Percentiles rank a stretch among this genome's conserved stretches.
These are phyloP conservation scores for Lepiota brunneoincarnata DNA, from an alignment of 768 basidiomycete species.

Conservation along the genomic window DNA sequence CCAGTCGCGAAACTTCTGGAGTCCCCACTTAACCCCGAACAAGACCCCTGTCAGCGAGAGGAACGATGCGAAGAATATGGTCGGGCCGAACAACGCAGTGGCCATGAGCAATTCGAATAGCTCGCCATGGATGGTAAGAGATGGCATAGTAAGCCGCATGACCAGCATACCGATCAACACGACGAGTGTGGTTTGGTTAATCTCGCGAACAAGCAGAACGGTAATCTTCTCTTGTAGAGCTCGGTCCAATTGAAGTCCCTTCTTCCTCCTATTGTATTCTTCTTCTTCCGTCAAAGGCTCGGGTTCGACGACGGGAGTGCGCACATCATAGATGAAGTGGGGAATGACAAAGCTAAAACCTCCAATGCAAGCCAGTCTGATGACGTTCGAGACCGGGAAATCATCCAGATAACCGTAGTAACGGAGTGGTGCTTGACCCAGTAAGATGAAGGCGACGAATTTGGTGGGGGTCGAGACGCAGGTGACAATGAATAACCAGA, in stretches of 20 bases:
- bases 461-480: constrained; percentile 1
- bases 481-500: not conserved
- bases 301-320: not conserved
- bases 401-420: not conserved
- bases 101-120: constrained; percentile 7
- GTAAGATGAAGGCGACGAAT: not conserved
- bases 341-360: constrained; percentile 1
- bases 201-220: constrained; percentile 6
- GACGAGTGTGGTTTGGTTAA: constrained; percentile 4
- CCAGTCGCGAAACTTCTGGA: not conserved
- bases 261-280: not conserved
- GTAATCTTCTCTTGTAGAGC: constrained; percentile 6
- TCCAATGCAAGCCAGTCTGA: constrained; percentile 4
- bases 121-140: constrained; percentile 1
- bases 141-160: not conserved
- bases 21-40: constrained; percentile 3
- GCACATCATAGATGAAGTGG: not conserved
- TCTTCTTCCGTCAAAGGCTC: not conserved
- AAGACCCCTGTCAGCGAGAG: not conserved
- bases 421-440: constrained; percentile 5
- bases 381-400: not conserved
- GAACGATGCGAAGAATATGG: not conserved
- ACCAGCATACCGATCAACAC: constrained; percentile 5
- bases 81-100: constrained; percentile 4
- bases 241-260: constrained; percentile 1